These are phyloP conservation scores for Trichoderma simmonsii DNA, from an alignment of 2,329 filamentous ascomycete genomes.

Conservation along the genomic window DNA sequence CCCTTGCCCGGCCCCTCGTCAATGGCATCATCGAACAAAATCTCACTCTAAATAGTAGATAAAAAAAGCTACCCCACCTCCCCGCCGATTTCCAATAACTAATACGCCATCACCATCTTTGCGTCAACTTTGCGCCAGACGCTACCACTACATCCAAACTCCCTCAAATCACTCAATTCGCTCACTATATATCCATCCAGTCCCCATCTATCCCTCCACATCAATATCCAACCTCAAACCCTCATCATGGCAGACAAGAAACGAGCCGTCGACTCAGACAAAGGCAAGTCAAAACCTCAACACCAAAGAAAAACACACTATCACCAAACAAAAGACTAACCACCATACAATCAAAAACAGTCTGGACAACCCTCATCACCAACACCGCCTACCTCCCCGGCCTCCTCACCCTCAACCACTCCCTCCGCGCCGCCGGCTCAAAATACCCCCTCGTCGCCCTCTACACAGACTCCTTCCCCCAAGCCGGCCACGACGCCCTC, in stretches of 20 bases:
- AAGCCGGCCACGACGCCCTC: slow-evolving; percentile 66
- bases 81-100: not conserved
- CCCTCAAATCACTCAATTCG: not conserved
- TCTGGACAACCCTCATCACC: slow-evolving; percentile 86
- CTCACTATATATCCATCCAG: not conserved
- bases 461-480: slow-evolving; percentile 74
- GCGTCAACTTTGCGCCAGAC: not conserved
- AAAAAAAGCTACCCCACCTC: slow-evolving; percentile 5
- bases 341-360: slow-evolving; percentile 39
- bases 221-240: not conserved
- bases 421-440: slow-evolving; percentile 62
- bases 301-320: not conserved
- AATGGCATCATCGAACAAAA: not conserved
- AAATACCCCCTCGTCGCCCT: slow-evolving; percentile 78
- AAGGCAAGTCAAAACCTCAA: slow-evolving; percentile 28
- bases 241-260: slow-evolving; percentile 27
- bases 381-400: slow-evolving; percentile 79
- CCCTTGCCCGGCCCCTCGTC: not conserved
- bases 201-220: not conserved
- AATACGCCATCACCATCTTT: not conserved
- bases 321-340: not conserved
- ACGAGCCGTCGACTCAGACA: slow-evolving; percentile 39
- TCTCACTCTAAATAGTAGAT: not conserved
- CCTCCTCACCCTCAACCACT: slow-evolving; percentile 76
- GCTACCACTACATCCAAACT: not conserved